Percentiles rank a stretch among this genome's conserved stretches.
phyloP scores from a whole-genome alignment of 2,329 filamentous ascomycete genomes.

The Thelonectria olida region DNA sequence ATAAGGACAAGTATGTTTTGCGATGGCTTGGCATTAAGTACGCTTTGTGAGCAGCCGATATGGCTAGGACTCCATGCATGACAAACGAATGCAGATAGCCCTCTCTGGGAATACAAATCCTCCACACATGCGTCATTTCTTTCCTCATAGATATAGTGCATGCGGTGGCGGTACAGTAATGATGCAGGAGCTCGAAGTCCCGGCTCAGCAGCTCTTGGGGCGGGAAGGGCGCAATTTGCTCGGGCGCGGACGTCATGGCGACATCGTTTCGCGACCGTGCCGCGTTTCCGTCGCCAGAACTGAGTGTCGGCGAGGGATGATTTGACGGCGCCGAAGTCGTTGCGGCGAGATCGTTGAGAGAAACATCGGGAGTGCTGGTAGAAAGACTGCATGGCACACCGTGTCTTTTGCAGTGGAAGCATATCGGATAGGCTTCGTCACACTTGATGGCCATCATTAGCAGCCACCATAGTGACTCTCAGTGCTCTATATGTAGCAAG shows the following conservation, averaged over 20 bases:
- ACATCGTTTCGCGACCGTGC: slow-evolving; percentile 12
- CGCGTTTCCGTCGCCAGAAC: slow-evolving; percentile 13
- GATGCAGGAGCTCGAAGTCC: slow-evolving; percentile 44
- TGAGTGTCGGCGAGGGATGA: slow-evolving; percentile 22
- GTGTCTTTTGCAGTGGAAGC: slow-evolving; percentile 44
- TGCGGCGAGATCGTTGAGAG: background rate
- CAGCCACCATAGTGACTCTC: slow-evolving; percentile 6
- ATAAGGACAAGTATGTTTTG: slow-evolving; percentile 38
- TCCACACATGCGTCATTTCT: slow-evolving; percentile 41
- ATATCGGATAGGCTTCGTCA: slow-evolving; percentile 41
- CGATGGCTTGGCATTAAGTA: slow-evolving; percentile 38
- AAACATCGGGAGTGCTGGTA: background rate
- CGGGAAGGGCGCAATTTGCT: slow-evolving; percentile 37
- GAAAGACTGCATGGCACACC: no score
- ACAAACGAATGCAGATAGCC: slow-evolving; percentile 41
- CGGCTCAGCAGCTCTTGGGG: slow-evolving; percentile 33
- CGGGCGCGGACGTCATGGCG: slow-evolving; percentile 23
- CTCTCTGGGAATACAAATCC: slow-evolving; percentile 35
- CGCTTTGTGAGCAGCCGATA: slow-evolving; percentile 44
- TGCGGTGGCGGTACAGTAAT: slow-evolving; percentile 40
- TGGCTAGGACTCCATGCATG: slow-evolving; percentile 42
- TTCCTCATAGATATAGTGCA: slow-evolving; percentile 31
- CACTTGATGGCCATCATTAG: slow-evolving; percentile 20
- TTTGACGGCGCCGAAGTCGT: slow-evolving; percentile 18
- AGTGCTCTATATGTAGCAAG: no score